Conservation (phyloP, 768 basidiomycete genomes). For the Lactifluus pinguis region DNA sequence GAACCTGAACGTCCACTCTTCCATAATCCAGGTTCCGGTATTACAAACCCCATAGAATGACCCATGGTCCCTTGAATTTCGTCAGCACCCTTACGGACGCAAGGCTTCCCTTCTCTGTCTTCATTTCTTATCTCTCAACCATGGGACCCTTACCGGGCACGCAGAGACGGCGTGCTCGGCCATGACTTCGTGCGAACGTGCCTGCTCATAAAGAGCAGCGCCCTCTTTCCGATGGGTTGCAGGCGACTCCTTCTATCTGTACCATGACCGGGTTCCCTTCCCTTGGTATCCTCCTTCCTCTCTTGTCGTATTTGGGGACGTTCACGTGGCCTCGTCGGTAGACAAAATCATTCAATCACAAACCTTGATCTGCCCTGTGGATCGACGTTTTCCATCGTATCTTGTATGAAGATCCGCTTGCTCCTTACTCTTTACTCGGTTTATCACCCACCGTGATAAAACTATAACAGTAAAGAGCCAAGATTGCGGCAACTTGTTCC, state of each 20-base stretch:
- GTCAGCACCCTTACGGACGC: background rate
- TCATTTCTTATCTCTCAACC: constrained; percentile 4
- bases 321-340: background rate
- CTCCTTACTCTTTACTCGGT: background rate
- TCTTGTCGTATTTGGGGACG: background rate
- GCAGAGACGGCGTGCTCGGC: background rate
- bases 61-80: background rate
- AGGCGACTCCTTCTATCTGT: background rate
- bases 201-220: background rate
- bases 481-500: background rate
- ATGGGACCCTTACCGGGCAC: background rate
- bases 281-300: background rate
- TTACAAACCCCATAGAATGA: background rate
- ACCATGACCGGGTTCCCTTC: background rate
- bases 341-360: background rate
- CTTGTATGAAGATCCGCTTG: background rate
- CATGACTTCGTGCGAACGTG: constrained; percentile 5
- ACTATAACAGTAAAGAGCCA: background rate
- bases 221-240: constrained; percentile 1
- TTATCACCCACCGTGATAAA: background rate
- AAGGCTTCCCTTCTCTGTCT: constrained; percentile 2
- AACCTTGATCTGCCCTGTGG: background rate
- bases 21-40: background rate
- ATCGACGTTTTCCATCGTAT: constrained; percentile 2
- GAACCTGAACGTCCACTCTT: background rate